These are phyloP conservation scores for Globisporangium cystogenes DNA, from an alignment of 352 stramenopile genomes.

Conservation along the genomic window DNA sequence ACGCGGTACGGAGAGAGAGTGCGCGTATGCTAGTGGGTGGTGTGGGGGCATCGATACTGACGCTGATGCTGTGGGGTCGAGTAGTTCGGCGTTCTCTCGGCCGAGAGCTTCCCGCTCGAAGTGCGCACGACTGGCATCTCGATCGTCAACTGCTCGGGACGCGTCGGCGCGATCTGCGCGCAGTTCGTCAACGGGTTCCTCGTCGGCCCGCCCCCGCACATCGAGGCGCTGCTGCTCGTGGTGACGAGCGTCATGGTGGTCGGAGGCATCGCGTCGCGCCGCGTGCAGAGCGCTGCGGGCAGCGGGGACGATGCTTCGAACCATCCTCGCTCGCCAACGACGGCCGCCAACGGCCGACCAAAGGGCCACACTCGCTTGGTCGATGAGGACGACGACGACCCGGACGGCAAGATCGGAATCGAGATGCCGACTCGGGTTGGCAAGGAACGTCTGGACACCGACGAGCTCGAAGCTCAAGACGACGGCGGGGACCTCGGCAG, in stretches of 20 bases:
- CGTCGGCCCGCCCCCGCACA: conserved; percentile 66
- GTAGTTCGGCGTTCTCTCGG: conserved; percentile 86
- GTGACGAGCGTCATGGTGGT: conserved; percentile 69
- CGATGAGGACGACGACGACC: background rate
- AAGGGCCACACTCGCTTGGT: background rate
- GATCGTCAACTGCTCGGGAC: conserved; percentile 83
- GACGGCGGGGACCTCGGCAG: background rate
- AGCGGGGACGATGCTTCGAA: conserved; percentile 21
- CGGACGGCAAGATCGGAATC: background rate
- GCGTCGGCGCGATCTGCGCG: conserved; percentile 85
- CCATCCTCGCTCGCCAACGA: conserved; percentile 2
- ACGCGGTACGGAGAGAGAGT: conserved; percentile 45
- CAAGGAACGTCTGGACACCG: conserved; percentile 4
- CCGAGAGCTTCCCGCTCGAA: conserved; percentile 85
- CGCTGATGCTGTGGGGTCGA: background rate
- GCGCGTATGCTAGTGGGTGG: too few species aligned
- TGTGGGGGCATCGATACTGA: background rate
- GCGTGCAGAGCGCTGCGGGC: conserved; percentile 19
- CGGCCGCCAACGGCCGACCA: background rate
- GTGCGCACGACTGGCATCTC: conserved; percentile 89
- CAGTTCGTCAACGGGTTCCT: conserved; percentile 91
- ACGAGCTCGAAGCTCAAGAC: conserved; percentile 2
- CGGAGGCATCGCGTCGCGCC: conserved; percentile 44
- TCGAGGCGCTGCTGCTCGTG: conserved; percentile 72
- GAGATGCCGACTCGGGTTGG: conserved; percentile 6